These are phyloP conservation scores for Clavaria fumosa DNA, from an alignment of 768 basidiomycete species.

Conservation along the genomic window DNA sequence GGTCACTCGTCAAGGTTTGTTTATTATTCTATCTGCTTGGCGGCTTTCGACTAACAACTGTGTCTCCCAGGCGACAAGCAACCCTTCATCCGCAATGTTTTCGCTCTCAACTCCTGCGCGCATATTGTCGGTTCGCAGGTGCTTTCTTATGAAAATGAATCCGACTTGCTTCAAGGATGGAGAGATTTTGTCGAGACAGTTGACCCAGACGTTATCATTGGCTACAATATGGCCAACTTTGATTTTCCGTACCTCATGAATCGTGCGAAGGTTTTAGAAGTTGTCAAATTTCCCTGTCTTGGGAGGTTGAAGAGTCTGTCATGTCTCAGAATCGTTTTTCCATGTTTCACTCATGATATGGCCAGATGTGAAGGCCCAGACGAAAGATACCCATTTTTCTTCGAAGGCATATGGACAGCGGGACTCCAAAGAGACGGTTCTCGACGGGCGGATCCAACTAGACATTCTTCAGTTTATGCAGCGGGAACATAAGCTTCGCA, in stretches of 20 bases:
- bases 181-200: constrained; percentile 76
- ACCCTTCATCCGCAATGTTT: constrained; percentile 93
- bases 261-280: constrained; percentile 71
- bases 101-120: constrained; percentile 87
- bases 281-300: constrained; percentile 50
- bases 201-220: constrained; percentile 92
- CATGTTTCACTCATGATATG: constrained; percentile 6
- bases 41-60: constrained; percentile 4
- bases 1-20: constrained; percentile 92
- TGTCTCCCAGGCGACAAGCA: constrained; percentile 56
- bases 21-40: background rate
- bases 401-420: constrained; percentile 96
- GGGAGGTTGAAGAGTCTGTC: constrained; percentile 58
- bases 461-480: constrained; percentile 98
- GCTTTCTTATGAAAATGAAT: constrained; percentile 64
- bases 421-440: constrained; percentile 83
- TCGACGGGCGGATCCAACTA: constrained; percentile 89
- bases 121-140: constrained; percentile 98
- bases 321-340: background rate
- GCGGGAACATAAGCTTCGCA: constrained; percentile 91
- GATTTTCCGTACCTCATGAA: constrained; percentile 96
- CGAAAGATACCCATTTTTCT: constrained; percentile 92
- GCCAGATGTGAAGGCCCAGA: constrained; percentile 58
- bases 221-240: constrained; percentile 89
- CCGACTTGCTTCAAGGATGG: constrained; percentile 67